These are phyloP conservation scores for Kazachstania viticola DNA, from an alignment of 805 yeast species.

Conservation along the genomic window DNA sequence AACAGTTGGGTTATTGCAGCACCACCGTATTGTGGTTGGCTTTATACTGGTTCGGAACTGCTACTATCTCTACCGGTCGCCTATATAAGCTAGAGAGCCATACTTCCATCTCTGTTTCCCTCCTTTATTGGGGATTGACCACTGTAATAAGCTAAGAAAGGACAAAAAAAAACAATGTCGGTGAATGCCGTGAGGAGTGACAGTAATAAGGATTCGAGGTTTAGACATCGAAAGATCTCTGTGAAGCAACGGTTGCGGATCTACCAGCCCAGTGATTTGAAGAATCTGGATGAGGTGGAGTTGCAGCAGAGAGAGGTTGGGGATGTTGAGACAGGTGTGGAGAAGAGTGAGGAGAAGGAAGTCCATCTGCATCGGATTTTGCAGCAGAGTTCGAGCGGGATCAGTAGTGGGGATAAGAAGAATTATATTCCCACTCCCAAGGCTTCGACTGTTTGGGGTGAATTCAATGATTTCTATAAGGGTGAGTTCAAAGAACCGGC, in stretches of 20 bases:
- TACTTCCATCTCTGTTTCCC: too few species aligned
- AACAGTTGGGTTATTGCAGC: too few species aligned
- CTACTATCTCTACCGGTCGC: too few species aligned
- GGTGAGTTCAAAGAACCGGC: constrained; percentile 62
- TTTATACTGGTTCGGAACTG: too few species aligned
- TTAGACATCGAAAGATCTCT: constrained; percentile 89
- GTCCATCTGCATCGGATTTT: constrained; percentile 89
- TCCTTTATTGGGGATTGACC: too few species aligned
- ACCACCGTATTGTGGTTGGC: too few species aligned
- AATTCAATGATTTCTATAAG: constrained; percentile 58
- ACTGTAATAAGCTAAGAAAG: too few species aligned
- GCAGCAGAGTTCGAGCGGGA: constrained; percentile 35
- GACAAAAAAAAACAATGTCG: neutral
- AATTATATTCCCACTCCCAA: constrained; percentile 91
- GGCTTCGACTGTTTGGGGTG: constrained; percentile 76
- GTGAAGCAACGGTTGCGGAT: constrained; percentile 80
- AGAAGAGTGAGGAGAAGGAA: constrained; percentile 94
- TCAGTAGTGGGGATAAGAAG: constrained; percentile 26
- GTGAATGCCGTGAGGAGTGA: neutral
- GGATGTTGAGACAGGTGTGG: constrained; percentile 94
- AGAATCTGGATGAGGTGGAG: constrained; percentile 53
- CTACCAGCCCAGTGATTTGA: constrained; percentile 65
- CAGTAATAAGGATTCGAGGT: constrained; percentile 44
- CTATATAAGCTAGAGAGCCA: too few species aligned
- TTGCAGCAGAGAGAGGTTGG: constrained; percentile 68